Evolutionary conservation across 2,329 filamentous ascomycete genomes (phyloP).

Genomic region (Trichoderma harzianum): DNA sequence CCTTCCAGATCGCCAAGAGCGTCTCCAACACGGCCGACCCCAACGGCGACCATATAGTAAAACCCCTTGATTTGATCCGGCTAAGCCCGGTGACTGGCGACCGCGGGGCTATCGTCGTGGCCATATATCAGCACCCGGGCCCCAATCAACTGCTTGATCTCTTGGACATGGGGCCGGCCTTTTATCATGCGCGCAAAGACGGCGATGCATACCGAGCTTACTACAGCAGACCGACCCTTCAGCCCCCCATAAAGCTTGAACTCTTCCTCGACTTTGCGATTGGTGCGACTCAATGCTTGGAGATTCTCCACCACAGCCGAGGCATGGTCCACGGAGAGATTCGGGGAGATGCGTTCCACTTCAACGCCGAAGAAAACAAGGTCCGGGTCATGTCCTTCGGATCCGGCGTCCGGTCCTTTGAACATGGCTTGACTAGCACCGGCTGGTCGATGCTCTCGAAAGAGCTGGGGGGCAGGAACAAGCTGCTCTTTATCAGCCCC

Average conservation of each 20-base stretch:
- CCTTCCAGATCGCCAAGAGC: slow-evolving; percentile 77
- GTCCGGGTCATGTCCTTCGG: slow-evolving; percentile 85
- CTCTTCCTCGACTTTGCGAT: slow-evolving; percentile 89
- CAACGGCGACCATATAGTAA: slow-evolving; percentile 70
- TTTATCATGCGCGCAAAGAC: slow-evolving; percentile 54
- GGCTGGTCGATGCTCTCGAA: slow-evolving; percentile 83
- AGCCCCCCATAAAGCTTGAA: slow-evolving; percentile 64
- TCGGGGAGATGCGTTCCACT: slow-evolving; percentile 86
- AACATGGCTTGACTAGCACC: slow-evolving; percentile 80
- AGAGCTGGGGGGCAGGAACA: slow-evolving; percentile 82
- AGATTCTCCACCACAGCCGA: slow-evolving; percentile 86
- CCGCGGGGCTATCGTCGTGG: slow-evolving; percentile 67
- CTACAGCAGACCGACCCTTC: slow-evolving; percentile 46
- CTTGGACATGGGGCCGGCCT: slow-evolving; percentile 75
- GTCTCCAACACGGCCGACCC: slow-evolving; percentile 70
- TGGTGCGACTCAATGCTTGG: slow-evolving; percentile 78
- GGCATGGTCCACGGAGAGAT: slow-evolving; percentile 89
- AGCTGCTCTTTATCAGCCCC: slow-evolving; percentile 86
- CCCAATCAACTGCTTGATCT: slow-evolving; percentile 67
- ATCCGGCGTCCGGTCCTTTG: slow-evolving; percentile 81
- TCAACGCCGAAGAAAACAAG: slow-evolving; percentile 63
- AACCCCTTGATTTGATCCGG: slow-evolving; percentile 74
- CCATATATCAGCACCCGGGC: slow-evolving; percentile 77
- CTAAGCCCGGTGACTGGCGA: slow-evolving; percentile 67
- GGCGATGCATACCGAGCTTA: slow-evolving; percentile 49